phyloP scores from a whole-genome alignment of 2,329 filamentous ascomycete genomes.

The Colletotrichum acutatum region DNA sequence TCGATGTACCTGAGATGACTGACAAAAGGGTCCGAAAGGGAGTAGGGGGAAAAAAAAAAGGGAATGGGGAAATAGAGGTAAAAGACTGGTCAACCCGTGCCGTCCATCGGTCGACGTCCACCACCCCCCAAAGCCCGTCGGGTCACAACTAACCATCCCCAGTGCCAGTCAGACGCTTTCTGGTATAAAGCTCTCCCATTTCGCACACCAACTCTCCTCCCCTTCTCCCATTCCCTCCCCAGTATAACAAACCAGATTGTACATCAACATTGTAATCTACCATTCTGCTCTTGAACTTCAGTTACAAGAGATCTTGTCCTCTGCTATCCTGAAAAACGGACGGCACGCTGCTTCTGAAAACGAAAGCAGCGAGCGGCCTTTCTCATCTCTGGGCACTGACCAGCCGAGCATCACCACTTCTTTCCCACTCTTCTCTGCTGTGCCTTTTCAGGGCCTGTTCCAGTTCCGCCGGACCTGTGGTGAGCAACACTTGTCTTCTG shows the following conservation, averaged over 20 bases:
- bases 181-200: neutral
- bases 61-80: neutral
- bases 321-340: constrained; percentile 7
- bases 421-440: neutral
- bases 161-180: neutral
- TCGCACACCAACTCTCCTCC: neutral
- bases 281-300: neutral
- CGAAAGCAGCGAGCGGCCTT: neutral
- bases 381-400: neutral
- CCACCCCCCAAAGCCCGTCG: neutral
- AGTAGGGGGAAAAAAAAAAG: neutral
- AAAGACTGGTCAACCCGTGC: neutral
- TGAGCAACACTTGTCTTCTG: neutral
- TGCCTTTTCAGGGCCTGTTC: neutral
- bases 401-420: neutral
- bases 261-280: neutral
- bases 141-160: too few species aligned
- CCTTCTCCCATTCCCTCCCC: neutral
- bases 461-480: neutral
- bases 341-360: neutral
- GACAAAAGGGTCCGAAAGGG: neutral
- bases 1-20: neutral
- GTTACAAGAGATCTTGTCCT: neutral
- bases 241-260: neutral
- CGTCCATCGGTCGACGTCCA: neutral